phyloP scores from a whole-genome alignment of 2,329 filamentous ascomycete species.

The Verruconis gallopava region DNA sequence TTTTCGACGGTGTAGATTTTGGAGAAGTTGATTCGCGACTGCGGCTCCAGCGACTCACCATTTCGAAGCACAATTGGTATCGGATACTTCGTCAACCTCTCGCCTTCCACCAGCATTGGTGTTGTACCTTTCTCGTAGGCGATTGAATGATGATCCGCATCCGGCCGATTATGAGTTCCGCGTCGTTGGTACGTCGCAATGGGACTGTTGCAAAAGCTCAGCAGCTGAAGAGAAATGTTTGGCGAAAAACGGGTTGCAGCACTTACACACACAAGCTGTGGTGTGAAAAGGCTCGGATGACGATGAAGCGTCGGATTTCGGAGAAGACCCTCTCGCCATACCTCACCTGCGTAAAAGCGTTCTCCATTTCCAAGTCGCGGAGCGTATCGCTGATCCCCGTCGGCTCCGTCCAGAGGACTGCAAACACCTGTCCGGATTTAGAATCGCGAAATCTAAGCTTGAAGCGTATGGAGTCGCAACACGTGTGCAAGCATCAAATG shows the following conservation, averaged over 20 bases:
- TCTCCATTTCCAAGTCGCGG: too few relatives aligned
- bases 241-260: too few relatives aligned
- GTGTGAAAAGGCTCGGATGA: too few relatives aligned
- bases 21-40: conserved; percentile 16
- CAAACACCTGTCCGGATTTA: too few relatives aligned
- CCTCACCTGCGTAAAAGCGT: background rate
- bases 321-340: background rate
- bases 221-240: background rate
- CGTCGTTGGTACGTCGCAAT: background rate
- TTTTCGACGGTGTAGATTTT: conserved; percentile 19
- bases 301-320: background rate
- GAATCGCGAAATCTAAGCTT: too few relatives aligned
- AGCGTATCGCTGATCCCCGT: too few relatives aligned
- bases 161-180: background rate
- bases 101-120: background rate
- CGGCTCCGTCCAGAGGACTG: too few relatives aligned
- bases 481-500: too few relatives aligned
- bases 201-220: background rate
- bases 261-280: conserved; percentile 4
- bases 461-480: too few relatives aligned
- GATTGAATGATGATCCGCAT: conserved; percentile 1
- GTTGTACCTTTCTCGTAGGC: background rate
- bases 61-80: background rate
- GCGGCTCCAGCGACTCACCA: background rate
- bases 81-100: background rate